phyloP scores from a whole-genome alignment of 164 flowering plant species.

The Stephania cephalantha region DNA sequence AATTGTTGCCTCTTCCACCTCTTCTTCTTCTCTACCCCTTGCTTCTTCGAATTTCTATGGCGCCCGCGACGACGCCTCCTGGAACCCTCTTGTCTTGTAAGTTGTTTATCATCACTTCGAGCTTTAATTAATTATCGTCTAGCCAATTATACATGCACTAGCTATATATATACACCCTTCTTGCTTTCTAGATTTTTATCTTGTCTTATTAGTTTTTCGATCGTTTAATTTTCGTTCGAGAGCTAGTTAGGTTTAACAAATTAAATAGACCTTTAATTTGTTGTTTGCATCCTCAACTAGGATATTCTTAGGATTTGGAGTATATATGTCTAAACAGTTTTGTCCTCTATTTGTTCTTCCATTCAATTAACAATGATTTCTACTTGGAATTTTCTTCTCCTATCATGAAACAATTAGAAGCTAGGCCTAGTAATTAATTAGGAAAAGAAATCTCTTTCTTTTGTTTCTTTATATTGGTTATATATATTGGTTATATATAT shows the following conservation, averaged over 20 bases:
- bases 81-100: slow-evolving; percentile 59
- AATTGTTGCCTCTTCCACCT: slow-evolving; percentile 38
- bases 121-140: neutral
- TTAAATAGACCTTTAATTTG: neutral
- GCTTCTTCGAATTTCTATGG: slow-evolving; percentile 29
- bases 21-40: slow-evolving; percentile 6
- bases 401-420: neutral
- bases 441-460: neutral
- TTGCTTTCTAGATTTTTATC: neutral
- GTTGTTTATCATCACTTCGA: slow-evolving; percentile 11
- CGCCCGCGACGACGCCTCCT: slow-evolving; percentile 33
- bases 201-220: neutral
- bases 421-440: too few relatives aligned
- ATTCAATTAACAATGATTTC: neutral
- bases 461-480: too few relatives aligned
- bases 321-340: neutral
- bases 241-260: too few relatives aligned
- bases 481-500: too few relatives aligned
- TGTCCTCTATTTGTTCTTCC: neutral
- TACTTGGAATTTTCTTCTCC: slow-evolving; percentile 9
- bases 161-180: neutral
- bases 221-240: too few relatives aligned
- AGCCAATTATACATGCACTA: neutral
- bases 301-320: slow-evolving; percentile 11
- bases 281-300: slow-evolving; percentile 4